A percentile compares a stretch with the other conserved stretches of the same genome.
Conservation (phyloP, 371 early-diverging fungal species). For the Syncephalis plumigaleata region DNA sequence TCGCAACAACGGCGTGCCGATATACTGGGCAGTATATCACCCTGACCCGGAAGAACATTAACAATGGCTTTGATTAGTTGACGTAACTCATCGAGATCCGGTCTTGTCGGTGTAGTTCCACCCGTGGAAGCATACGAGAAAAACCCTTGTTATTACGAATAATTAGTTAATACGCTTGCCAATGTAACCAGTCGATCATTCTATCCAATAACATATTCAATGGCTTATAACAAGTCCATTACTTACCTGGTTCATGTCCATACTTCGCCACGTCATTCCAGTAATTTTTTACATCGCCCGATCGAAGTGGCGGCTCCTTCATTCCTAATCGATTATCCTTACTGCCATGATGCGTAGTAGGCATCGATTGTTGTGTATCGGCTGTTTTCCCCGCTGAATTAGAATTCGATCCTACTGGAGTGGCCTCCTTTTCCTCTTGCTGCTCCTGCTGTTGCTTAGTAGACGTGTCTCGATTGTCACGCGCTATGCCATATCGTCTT, state of each 20-base stretch:
- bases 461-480: too few relatives aligned
- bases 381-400: too few relatives aligned
- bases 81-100: constrained; percentile 15
- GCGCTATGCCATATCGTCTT: too few relatives aligned
- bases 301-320: constrained; percentile 5
- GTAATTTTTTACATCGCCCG: constrained; percentile 18
- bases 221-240: too few relatives aligned
- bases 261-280: constrained; percentile 29
- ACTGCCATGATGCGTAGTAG: not conserved
- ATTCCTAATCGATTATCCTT: not conserved
- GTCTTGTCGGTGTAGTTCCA: constrained; percentile 4
- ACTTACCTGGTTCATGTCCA: constrained; percentile 18
- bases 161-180: constrained; percentile 12
- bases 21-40: constrained; percentile 28
- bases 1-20: constrained; percentile 40
- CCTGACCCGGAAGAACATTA: constrained; percentile 18
- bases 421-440: too few relatives aligned
- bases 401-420: too few relatives aligned
- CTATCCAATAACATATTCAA: too few relatives aligned
- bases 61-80: constrained; percentile 21
- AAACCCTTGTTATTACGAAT: not conserved
- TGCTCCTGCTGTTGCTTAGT: too few relatives aligned
- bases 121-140: constrained; percentile 5
- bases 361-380: too few relatives aligned
- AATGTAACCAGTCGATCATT: too few relatives aligned